Evolutionary conservation across 306 rosid genomes (phyloP), one percentile per base, ranked within the genome.

Genomic region (Quercus suber): DNA sequence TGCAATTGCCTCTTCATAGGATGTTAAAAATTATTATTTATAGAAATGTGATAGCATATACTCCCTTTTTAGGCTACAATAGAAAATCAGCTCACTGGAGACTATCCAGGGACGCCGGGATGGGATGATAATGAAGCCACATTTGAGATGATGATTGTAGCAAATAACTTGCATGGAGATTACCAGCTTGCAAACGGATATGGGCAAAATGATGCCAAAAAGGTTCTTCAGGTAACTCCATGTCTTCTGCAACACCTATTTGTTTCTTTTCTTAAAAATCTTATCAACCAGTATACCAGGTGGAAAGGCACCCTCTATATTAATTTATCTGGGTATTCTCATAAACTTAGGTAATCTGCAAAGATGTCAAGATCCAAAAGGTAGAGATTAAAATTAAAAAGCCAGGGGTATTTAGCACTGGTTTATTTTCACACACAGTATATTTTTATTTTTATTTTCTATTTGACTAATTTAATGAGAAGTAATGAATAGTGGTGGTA

Each of bases 171-270:
- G 77, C 98, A 84, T 72, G 97, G 99, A 86, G 99, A 92, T 88
- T 95, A 86, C 87, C 99, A 95, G 86, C 92, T 95, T 79, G 90
- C 97, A 49, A 95, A 92, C 74, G 99, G 96, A 75, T 86, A 92
- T 78, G 92, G 94, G 71, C 90, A 80, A 71, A 76, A 81, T 19
- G 84, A 55, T 64, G 99, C 96, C 31, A 82, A 81, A 72, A 85
- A 81, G 9, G 86, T 92, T 87, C 90, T 89, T 73, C 77, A 84
- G 93, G 99, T 94, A 91, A 87, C 72, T 71, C 30, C 71, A 68
- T 55, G 43, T 63, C 18, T 13, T 74, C 52, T 70, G 25, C 21
- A 27, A 41, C 15, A 41, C 60, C 21, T 53, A 23, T 60, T 4
- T 17, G 55, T 30, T 69, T 27, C 27, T 49, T 70, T 35, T 33